Evolutionary conservation across 495 filamentous ascomycete species (phyloP).

Genomic region (Filosporella fistucella): DNA sequence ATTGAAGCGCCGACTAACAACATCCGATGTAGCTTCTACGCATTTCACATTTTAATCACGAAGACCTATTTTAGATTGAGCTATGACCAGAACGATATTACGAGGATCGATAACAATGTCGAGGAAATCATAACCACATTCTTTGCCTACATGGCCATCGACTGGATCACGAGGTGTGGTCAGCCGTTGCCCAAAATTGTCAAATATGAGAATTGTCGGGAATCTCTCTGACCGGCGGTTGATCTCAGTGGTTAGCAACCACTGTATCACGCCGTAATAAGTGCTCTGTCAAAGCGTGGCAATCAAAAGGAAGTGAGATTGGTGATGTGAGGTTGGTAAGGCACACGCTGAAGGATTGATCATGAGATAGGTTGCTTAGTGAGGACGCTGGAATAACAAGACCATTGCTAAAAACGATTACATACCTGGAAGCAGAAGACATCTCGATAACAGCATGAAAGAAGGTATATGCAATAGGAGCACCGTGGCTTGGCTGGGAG

Average conservation of each 20-base stretch:
- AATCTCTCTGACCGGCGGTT: conserved; percentile 11
- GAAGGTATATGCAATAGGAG: conserved; percentile 27
- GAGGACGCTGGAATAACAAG: conserved; percentile 44
- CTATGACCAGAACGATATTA: conserved; percentile 40
- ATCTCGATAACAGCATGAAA: conserved; percentile 15
- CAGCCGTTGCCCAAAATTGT: conserved; percentile 59
- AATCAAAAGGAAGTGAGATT: no score
- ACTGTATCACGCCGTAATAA: no score
- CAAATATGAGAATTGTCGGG: conserved; percentile 54
- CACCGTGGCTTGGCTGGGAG: no score
- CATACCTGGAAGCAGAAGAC: conserved; percentile 17
- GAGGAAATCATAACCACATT: conserved; percentile 48
- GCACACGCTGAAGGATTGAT: conserved; percentile 23
- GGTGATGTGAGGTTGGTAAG: no score
- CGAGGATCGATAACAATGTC: conserved; percentile 46
- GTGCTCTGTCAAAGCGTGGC: no score
- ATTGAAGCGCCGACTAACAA: conserved; percentile 53
- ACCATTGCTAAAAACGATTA: conserved; percentile 61
- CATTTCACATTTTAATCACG: conserved; percentile 3
- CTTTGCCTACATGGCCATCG: conserved; percentile 34
- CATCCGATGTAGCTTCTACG: conserved; percentile 12
- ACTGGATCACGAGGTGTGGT: conserved; percentile 49
- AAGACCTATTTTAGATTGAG: conserved; percentile 1
- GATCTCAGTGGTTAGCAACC: conserved; percentile 6
- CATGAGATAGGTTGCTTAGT: conserved; percentile 43